Conservation (phyloP, 352 stramenopile genomes). For the Stramenopiles sp. region DNA sequence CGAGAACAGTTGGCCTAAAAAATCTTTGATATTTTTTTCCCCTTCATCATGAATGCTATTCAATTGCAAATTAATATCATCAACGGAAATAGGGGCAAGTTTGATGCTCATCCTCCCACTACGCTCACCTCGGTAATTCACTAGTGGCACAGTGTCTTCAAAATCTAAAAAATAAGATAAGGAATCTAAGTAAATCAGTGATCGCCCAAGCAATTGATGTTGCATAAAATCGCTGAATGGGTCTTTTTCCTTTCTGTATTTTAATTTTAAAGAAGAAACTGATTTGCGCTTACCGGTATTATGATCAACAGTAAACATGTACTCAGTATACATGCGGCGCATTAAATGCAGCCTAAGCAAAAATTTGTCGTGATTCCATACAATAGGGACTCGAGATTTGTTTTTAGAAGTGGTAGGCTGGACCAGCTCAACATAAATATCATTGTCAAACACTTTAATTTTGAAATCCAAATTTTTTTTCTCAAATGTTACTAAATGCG, state of each 20-base stretch:
- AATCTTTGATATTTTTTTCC: slow-evolving; percentile 2
- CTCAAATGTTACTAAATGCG: slow-evolving; percentile 49
- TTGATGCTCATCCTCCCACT: slow-evolving; percentile 18
- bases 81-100: slow-evolving; percentile 12
- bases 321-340: slow-evolving; percentile 61
- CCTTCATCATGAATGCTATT: slow-evolving; percentile 20
- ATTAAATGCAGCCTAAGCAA: slow-evolving; percentile 49
- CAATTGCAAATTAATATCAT: slow-evolving; percentile 16
- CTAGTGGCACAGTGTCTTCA: slow-evolving; percentile 21
- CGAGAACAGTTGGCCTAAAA: slow-evolving; percentile 17
- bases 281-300: slow-evolving; percentile 33
- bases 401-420: neutral
- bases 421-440: neutral
- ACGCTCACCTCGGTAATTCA: slow-evolving; percentile 22
- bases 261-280: slow-evolving; percentile 15
- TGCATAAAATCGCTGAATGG: slow-evolving; percentile 49
- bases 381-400: slow-evolving; percentile 34
- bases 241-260: slow-evolving; percentile 32
- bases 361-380: slow-evolving; percentile 56
- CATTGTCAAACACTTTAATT: slow-evolving; percentile 1
- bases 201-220: slow-evolving; percentile 44
- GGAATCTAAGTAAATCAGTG: slow-evolving; percentile 41
- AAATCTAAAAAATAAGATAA: slow-evolving; percentile 31
- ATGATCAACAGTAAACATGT: slow-evolving; percentile 26
- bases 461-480: slow-evolving; percentile 21